A percentile compares a stretch with the other conserved stretches of the same genome.
phyloP scores from a whole-genome alignment of 257 asterid genomes.

The Nicotiana tabacum region DNA sequence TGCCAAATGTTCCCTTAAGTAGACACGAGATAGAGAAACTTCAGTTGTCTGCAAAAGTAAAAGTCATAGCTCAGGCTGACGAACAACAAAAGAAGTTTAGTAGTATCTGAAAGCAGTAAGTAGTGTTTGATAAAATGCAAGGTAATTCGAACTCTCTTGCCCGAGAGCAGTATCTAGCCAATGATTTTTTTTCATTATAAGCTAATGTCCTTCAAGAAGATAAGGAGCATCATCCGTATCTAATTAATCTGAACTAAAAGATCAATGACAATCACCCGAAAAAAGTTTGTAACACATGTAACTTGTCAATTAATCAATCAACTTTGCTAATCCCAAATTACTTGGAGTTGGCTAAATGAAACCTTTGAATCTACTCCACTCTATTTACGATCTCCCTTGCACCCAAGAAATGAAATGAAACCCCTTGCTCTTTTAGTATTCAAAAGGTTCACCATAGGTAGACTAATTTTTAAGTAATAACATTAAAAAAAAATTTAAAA shows the following conservation, averaged over 20 bases:
- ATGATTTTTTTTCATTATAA: neutral
- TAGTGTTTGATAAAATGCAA: slow-evolving; percentile 1
- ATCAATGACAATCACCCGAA: neutral
- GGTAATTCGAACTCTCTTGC: neutral
- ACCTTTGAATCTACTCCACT: neutral
- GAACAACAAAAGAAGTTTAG: neutral
- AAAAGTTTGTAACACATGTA: neutral
- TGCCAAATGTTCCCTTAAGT: neutral
- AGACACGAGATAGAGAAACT: neutral
- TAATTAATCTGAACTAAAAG: neutral
- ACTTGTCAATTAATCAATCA: neutral
- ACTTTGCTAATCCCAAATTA: neutral
- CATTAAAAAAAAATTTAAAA: neutral
- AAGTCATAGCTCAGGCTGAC: too few species aligned
- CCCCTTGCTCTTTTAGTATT: neutral
- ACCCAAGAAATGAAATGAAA: neutral
- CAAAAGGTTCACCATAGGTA: neutral
- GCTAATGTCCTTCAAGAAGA: neutral
- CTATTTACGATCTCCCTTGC: neutral
- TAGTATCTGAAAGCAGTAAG: neutral
- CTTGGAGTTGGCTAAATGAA: neutral
- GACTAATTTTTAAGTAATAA: neutral
- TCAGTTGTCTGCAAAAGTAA: too few species aligned
- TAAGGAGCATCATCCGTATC: neutral
- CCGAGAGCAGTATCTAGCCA: neutral